These are phyloP conservation scores for Aspergillus cristatus DNA, from an alignment of 495 filamentous ascomycete genomes.

Conservation along the genomic window DNA sequence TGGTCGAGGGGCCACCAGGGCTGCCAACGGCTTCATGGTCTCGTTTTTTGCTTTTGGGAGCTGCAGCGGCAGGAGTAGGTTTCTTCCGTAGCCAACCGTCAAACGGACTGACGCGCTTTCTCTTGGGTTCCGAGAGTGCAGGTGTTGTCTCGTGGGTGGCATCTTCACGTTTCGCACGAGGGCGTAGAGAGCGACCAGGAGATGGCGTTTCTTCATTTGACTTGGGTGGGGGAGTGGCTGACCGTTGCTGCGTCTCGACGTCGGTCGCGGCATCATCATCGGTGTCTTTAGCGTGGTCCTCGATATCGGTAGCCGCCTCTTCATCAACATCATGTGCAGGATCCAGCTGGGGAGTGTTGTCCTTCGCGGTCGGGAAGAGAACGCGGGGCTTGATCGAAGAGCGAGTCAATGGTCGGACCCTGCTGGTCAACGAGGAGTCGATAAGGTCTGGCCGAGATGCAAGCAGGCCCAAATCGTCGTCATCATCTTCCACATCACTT, in stretches of 20 bases:
- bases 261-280: conserved; percentile 14
- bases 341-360: conserved; percentile 17
- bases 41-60: conserved; percentile 20
- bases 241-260: conserved; percentile 15
- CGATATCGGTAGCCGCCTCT: conserved; percentile 47
- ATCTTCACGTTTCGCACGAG: conserved; percentile 19
- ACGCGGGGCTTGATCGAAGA: conserved; percentile 74
- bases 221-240: conserved; percentile 38
- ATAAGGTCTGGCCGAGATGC: conserved; percentile 31
- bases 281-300: conserved; percentile 44
- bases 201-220: conserved; percentile 45
- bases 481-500: conserved; percentile 34
- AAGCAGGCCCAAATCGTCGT: conserved; percentile 38
- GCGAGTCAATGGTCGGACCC: conserved; percentile 53
- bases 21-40: conserved; percentile 18
- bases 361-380: conserved; percentile 58
- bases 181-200: conserved; percentile 21
- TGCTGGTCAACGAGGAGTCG: conserved; percentile 19
- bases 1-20: conserved; percentile 18
- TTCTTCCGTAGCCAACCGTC: conserved; percentile 58
- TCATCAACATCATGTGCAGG: conserved; percentile 39
- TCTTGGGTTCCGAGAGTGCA: conserved; percentile 15
- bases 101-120: conserved; percentile 52
- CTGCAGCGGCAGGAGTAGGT: conserved; percentile 17
- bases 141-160: conserved; percentile 12